Conservation (phyloP, 2,329 filamentous ascomycete species). For the Alternaria atra region DNA sequence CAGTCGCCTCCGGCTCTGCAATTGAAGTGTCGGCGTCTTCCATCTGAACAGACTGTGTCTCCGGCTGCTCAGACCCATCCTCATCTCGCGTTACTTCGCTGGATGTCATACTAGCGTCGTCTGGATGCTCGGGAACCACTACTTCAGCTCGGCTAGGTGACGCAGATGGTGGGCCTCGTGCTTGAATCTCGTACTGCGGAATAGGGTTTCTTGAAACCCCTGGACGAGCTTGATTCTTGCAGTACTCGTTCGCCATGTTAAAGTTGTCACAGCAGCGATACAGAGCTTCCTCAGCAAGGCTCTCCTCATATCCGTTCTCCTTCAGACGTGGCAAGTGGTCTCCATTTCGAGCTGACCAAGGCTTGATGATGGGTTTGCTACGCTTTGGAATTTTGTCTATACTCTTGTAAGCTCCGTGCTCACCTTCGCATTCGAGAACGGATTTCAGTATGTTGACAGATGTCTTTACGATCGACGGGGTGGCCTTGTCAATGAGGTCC, state of each 20-base stretch:
- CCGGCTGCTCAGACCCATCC: conserved; percentile 39
- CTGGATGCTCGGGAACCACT: conserved; percentile 42
- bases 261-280: conserved; percentile 79
- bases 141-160: conserved; percentile 48
- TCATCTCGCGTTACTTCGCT: conserved; percentile 39
- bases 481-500: conserved; percentile 80
- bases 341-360: conserved; percentile 61
- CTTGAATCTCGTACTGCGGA: conserved; percentile 58
- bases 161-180: conserved; percentile 36
- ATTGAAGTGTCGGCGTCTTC: conserved; percentile 41
- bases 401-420: conserved; percentile 70
- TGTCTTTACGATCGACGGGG: conserved; percentile 77
- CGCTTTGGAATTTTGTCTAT: conserved; percentile 66
- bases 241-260: conserved; percentile 75
- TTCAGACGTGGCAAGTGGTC: conserved; percentile 57
- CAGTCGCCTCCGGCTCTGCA: conserved; percentile 20
- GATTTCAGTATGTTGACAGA: conserved; percentile 84
- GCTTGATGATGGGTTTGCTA: conserved; percentile 57
- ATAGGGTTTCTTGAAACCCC: conserved; percentile 72
- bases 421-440: conserved; percentile 79
- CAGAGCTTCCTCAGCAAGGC: conserved; percentile 78
- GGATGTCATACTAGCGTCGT: conserved; percentile 38
- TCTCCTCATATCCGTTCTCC: conserved; percentile 62
- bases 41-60: conserved; percentile 52
- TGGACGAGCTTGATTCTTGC: conserved; percentile 67